Conservation (phyloP, 257 asterid species). For the Jasminum sambac region DNA sequence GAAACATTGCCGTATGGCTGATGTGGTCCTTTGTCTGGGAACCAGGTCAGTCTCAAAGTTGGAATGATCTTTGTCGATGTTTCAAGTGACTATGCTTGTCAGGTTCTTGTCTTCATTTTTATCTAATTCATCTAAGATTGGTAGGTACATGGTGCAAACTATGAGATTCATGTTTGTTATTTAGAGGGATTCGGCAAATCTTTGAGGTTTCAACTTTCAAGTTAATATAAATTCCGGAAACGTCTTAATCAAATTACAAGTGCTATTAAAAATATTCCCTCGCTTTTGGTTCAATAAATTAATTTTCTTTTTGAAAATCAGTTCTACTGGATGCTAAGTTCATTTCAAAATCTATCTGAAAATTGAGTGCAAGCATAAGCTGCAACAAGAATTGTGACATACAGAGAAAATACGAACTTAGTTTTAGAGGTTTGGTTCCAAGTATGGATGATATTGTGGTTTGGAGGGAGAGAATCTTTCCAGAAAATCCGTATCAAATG, state of each 20-base stretch:
- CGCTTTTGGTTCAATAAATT: not conserved
- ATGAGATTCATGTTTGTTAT: not conserved
- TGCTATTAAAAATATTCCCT: not conserved
- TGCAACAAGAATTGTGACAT: not conserved
- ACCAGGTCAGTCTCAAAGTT: slow-evolving; percentile 56
- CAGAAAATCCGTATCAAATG: not conserved
- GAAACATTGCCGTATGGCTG: slow-evolving; percentile 91
- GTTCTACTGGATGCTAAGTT: not conserved
- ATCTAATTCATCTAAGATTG: not conserved
- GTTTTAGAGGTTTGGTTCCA: not conserved
- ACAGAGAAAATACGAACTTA: not conserved
- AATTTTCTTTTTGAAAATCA: not conserved
- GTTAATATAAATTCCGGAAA: not conserved
- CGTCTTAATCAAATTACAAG: not conserved
- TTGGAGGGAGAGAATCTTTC: not conserved
- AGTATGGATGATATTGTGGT: not conserved
- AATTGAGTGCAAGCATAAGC: not conserved
- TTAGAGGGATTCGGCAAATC: slow-evolving; percentile 2
- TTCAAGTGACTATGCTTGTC: not conserved
- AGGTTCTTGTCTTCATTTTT: not conserved
- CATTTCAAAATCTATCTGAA: not conserved
- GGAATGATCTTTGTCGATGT: not conserved
- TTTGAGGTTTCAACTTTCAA: not conserved
- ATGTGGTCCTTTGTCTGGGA: slow-evolving; percentile 86
- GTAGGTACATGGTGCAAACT: not conserved